Evolutionary conservation across 2,329 filamentous ascomycete species (phyloP), one percentile per base, ranked within the genome.

Genomic region (Fusarium drepaniforme): DNA sequence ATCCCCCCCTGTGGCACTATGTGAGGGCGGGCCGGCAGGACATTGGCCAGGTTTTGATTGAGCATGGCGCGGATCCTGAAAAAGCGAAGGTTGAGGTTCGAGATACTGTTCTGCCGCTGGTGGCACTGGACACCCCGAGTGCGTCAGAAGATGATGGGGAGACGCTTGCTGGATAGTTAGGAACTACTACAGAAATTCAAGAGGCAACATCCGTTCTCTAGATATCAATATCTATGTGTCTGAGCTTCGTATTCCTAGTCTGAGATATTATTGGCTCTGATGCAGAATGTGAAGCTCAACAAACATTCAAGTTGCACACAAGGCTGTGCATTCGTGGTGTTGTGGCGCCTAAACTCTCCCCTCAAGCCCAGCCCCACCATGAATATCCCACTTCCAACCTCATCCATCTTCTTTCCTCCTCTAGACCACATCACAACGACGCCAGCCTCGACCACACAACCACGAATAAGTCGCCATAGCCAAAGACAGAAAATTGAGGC

Each of bases 311-410:
- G 51, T 56, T 56, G 28, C 51, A 56, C 28, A 56, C 28, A 21
- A 33, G 51, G 18, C 28, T 35, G 28, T 7, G 28, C 28, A 21
- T 18, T 8, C 13, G 15, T 73, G 56, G 63, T 68, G 60, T 71
- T 68, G 72, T 72, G 71, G 71, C 67, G 67, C 51, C 49, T 57
- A 71, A 25, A 65, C 64, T 73, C 67, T 49, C 44, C n/a, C 30
- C 60, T 42, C 58, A 11, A 61, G 38, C 40, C 28, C 58, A 33
- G 74, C 71, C 74, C 74, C 74, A 74, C 74, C 68, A 72, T 53
- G 65, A 72, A 72, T 74, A 74, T 74, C 73, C 66, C 67, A 74
- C 68, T 68, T 72, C 58, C 60, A 74, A 74, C 63, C 65, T 67
- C 73, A 67, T 64, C 46, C 68, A 72, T 61, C 51, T 7, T 33